phyloP scores from a whole-genome alignment of 75 land plant species.

The Selaginella tamariscina region DNA sequence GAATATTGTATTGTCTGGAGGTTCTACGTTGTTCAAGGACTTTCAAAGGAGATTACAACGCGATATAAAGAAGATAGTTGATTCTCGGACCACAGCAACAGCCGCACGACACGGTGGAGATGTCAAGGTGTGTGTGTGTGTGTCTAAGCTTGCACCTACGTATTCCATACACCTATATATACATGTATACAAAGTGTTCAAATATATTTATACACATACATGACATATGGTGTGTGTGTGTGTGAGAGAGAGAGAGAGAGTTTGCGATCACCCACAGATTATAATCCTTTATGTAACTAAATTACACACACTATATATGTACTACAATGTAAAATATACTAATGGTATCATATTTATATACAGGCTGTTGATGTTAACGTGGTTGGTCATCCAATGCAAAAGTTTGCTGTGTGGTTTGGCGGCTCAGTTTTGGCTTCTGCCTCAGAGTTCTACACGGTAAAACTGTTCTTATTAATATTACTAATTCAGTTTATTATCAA shows the following conservation, averaged over 20 bases:
- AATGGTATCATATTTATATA: no score
- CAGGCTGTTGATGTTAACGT: slow-evolving; percentile 98
- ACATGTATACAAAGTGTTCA: no score
- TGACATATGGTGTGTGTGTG: no score
- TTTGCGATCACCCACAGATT: no score
- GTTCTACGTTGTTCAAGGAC: slow-evolving; percentile 98
- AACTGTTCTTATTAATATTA: background rate
- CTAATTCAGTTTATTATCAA: background rate
- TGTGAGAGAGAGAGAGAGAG: no score
- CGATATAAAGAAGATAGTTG: slow-evolving; percentile 90
- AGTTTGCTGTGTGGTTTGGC: slow-evolving; percentile 99
- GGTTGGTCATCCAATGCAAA: slow-evolving; percentile 91
- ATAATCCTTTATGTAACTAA: no score
- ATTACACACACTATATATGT: no score
- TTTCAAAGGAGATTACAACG: slow-evolving; percentile 91
- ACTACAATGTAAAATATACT: no score
- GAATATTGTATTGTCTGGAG: slow-evolving; percentile 97
- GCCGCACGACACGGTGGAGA: slow-evolving; percentile 59
- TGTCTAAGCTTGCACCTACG: background rate
- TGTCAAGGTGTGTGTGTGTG: slow-evolving; percentile 35
- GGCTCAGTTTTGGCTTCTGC: slow-evolving; percentile 99
- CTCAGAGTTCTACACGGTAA: slow-evolving; percentile 84
- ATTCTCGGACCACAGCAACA: slow-evolving; percentile 59
- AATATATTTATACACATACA: no score
- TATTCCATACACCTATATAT: no score